Percentiles rank a stretch among this genome's conserved stretches.
phyloP scores from a whole-genome alignment of 164 flowering plant species.

The Vitis rotundifolia region DNA sequence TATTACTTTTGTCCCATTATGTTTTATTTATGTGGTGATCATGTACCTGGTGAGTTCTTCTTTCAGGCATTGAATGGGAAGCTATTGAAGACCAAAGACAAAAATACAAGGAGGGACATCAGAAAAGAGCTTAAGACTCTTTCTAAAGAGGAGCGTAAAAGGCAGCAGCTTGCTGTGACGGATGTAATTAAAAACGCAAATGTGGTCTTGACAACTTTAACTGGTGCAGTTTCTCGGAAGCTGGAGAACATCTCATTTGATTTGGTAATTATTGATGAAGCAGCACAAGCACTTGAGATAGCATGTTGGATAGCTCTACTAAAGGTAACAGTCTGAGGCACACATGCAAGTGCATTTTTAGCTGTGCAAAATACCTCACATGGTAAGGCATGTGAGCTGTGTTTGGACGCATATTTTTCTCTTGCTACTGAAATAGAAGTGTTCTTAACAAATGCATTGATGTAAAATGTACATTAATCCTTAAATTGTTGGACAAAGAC shows the following conservation, averaged over 20 bases:
- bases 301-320: slow-evolving; percentile 96
- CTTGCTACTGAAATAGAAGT: too few species aligned
- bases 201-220: slow-evolving; percentile 89
- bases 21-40: background rate
- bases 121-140: slow-evolving; percentile 90
- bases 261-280: slow-evolving; percentile 97
- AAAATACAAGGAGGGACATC: slow-evolving; percentile 75
- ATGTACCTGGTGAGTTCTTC: slow-evolving; percentile 5
- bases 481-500: too few species aligned
- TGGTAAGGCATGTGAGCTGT: background rate
- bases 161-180: slow-evolving; percentile 93
- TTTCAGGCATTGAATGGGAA: slow-evolving; percentile 84
- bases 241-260: slow-evolving; percentile 75
- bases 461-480: too few species aligned
- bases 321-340: slow-evolving; percentile 50
- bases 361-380: background rate
- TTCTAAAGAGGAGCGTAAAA: slow-evolving; percentile 89
- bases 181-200: slow-evolving; percentile 91
- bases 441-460: too few species aligned
- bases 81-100: slow-evolving; percentile 87
- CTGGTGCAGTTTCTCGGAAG: slow-evolving; percentile 78
- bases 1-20: background rate
- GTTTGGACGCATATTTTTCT: background rate
- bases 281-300: slow-evolving; percentile 98
- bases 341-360: too few species aligned